Evolutionary conservation across 345 rosid species (phyloP).

Genomic region (Dipteronia dyeriana): DNA sequence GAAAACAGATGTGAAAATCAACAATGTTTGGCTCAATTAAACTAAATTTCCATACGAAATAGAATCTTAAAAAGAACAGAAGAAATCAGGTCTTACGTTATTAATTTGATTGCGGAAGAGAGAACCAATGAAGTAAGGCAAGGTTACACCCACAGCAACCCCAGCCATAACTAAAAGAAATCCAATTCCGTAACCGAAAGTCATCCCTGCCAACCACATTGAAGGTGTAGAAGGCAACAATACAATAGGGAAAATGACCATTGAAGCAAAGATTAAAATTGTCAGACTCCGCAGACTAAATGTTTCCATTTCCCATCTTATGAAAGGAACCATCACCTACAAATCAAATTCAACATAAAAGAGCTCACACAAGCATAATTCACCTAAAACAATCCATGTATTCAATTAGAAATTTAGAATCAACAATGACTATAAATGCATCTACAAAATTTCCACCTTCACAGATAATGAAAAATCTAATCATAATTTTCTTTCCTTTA

Average conservation of each 20-base stretch:
- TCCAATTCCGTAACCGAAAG: constrained; percentile 38
- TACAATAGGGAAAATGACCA: constrained; percentile 29
- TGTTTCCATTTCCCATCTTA: constrained; percentile 31
- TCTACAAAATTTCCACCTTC: too few relatives aligned
- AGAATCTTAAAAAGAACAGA: background rate
- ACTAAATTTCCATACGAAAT: background rate
- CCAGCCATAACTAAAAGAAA: constrained; percentile 30
- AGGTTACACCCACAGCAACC: constrained; percentile 31
- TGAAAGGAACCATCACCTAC: constrained; percentile 33
- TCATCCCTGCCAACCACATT: constrained; percentile 46
- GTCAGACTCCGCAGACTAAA: constrained; percentile 25
- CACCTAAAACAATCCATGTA: background rate
- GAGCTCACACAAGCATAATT: background rate
- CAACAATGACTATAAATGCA: background rate
- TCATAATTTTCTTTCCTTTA: too few relatives aligned
- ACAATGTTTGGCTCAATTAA: background rate
- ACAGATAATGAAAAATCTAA: too few relatives aligned
- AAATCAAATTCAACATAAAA: background rate
- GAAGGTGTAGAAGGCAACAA: constrained; percentile 45
- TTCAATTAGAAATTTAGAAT: background rate
- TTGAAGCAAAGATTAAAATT: constrained; percentile 26
- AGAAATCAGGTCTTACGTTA: constrained; percentile 17
- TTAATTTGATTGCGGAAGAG: constrained; percentile 29
- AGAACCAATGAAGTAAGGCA: constrained; percentile 41
- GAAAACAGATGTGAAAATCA: background rate